A percentile compares a stretch with the other conserved stretches of the same genome.
phyloP scores from a whole-genome alignment of 2,329 filamentous ascomycete species.

The Hypoxylon sp. region DNA sequence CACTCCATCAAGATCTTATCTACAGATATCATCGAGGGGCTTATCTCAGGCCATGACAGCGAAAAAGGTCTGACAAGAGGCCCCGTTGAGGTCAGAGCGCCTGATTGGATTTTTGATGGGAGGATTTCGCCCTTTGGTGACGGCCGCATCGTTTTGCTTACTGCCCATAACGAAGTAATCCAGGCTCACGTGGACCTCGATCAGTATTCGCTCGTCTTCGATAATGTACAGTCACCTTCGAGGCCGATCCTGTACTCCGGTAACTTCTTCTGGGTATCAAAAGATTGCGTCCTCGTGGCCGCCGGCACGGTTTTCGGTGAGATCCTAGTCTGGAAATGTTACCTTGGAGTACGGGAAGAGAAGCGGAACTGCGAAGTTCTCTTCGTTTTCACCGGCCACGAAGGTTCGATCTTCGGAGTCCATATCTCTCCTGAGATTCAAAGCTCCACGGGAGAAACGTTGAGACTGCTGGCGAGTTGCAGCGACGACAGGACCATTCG shows the following conservation, averaged over 20 bases:
- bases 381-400: slow-evolving; percentile 75
- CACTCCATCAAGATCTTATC: slow-evolving; percentile 64
- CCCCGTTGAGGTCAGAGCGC: slow-evolving; percentile 59
- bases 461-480: slow-evolving; percentile 85
- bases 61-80: slow-evolving; percentile 30
- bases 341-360: slow-evolving; percentile 47
- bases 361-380: slow-evolving; percentile 58
- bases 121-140: slow-evolving; percentile 61
- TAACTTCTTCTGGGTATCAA: slow-evolving; percentile 72
- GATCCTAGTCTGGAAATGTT: slow-evolving; percentile 87
- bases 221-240: slow-evolving; percentile 71
- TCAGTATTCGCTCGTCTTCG: slow-evolving; percentile 55
- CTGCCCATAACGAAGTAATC: slow-evolving; percentile 87
- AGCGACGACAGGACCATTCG: slow-evolving; percentile 94
- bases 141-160: slow-evolving; percentile 72
- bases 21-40: slow-evolving; percentile 50
- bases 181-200: slow-evolving; percentile 55
- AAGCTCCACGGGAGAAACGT: slow-evolving; percentile 54
- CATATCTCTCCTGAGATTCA: slow-evolving; percentile 73
- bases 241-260: slow-evolving; percentile 91
- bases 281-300: slow-evolving; percentile 76
- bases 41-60: slow-evolving; percentile 49
- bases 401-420: slow-evolving; percentile 94
- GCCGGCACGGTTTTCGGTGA: slow-evolving; percentile 96
- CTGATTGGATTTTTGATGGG: slow-evolving; percentile 84